Base-by-base conservation (phyloP, 495 filamentous ascomycete genomes). In the Podospora comata region DNA sequence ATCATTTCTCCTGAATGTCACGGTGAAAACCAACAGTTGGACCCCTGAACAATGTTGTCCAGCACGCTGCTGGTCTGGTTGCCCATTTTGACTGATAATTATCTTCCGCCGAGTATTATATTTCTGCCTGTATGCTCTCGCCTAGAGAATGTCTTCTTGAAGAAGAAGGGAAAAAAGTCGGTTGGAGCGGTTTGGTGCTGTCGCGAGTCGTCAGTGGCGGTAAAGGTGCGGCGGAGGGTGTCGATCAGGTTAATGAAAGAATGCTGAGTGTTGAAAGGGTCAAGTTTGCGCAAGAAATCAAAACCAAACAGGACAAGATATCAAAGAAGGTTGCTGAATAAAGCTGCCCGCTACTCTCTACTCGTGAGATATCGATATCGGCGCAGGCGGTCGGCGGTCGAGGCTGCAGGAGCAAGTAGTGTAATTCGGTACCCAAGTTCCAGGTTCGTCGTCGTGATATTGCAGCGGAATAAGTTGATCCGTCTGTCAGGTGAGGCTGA, bases 41-140 rank as follows among this genome's bases (percentile, higher is more conserved):
- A 96, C 67, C 91, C 92, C 71, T 94, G 91, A 71, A 97, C 92
- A 74, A 99, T 99, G 80, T 89, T 93, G 74, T 98, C 96, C 78
- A 99, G 87, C 73, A 99, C 87, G 74, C 90, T 86, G 68, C 89
- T 92, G 76, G 86, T 87, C 67, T 90, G 88, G 74, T 95, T 94
- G 64, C 92, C 94, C 84, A 97, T 94, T 73, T 79, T 89, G 79
- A 80, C 75, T 44, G 54, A 48, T 32, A 67, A 67, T 26, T 4
- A 32, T 32, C 30, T 5, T 32, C 30, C 68, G 9, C 54, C 44
- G n/a, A 54, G 11, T 62, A 30, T 60, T 16, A 32, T 32, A 32
- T 32, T 32, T 32, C 1, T 32, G 30, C 4, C 7, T 48, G 5
- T 48, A 48, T 48, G 39, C 39, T 48, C 23, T 32, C 5, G 39